Evolutionary conservation across 192 early-diverging fungal genomes (phyloP), one percentile per base, ranked within the genome.

Genomic region (Entomortierella beljakovae): DNA sequence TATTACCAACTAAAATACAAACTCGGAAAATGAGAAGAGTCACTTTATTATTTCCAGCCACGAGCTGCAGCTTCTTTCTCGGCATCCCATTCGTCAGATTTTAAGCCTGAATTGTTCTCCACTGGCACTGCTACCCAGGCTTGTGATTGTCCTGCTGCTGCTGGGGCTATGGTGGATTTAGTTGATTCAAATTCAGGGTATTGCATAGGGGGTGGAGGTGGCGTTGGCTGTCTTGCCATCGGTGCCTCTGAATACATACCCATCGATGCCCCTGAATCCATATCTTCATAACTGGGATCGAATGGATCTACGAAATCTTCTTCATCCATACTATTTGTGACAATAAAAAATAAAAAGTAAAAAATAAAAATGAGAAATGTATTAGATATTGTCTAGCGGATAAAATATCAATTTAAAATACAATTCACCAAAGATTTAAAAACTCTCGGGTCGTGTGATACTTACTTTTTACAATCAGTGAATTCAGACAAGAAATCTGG

Each of bases 401-500:
- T 28, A 15, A 54, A 54, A 26, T 29, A 3, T 32, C n/a, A 25
- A n/a, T 1, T 29, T 20, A 28, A 32, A 23, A 26, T 11, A 16
- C 1, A 6, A 11, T 33, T 33, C 32, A 50, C 26, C 18, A 29
- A 8, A 53, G 43, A 11, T 2, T 15, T 46, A 46, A 46, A 46
- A 11, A 15, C 15, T 33, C 6, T 4, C 8, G n/a, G n/a, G n/a
- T n/a, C n/a, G n/a, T n/a, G 34, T 40, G 6, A 50, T 35, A 70
- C 67, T 58, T 70, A 70, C 75, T 6, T 23, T 4, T 62, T 51
- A 1, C 53, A 48, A 7, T 52, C 23, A 5, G 64, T 48, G 46
- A 55, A 79, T n/a, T 40, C 48, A 18, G 34, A 28, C 60, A 90
- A 68, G 53, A 90, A 90, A 26, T 80, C 68, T 9, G 89, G 89